A percentile compares a stretch with the other conserved stretches of the same genome.
Evolutionary conservation across 2,329 filamentous ascomycete genomes (phyloP).

Genomic region (Colletotrichum sp.): DNA sequence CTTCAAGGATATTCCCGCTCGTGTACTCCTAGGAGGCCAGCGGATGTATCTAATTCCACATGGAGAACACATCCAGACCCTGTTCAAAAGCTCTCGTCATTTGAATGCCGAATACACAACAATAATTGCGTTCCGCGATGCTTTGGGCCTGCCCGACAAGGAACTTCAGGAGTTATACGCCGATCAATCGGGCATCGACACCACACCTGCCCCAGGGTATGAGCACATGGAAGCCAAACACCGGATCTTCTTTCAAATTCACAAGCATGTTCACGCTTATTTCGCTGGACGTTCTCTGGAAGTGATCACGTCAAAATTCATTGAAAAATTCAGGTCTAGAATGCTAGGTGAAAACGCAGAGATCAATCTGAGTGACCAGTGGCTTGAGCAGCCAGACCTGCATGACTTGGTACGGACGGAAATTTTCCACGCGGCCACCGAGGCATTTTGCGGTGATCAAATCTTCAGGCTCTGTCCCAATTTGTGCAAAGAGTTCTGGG

Average conservation of each 20-base stretch:
- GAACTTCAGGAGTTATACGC: neutral
- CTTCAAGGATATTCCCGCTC: neutral
- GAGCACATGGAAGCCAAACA: neutral
- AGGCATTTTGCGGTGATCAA: neutral
- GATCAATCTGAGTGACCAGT: neutral
- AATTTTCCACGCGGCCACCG: neutral
- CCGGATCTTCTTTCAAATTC: neutral
- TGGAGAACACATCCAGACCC: neutral
- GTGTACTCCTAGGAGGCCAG: neutral
- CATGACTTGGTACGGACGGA: neutral
- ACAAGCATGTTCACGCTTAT: neutral
- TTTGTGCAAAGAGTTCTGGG: neutral
- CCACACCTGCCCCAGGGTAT: neutral
- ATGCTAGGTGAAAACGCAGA: neutral
- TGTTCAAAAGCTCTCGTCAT: neutral
- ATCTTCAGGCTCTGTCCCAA: neutral
- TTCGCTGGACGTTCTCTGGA: neutral
- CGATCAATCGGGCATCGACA: neutral
- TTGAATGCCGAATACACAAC: neutral
- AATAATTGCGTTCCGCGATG: neutral
- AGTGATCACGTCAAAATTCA: neutral
- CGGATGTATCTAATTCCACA: neutral
- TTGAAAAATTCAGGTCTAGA: neutral
- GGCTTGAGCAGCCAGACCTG: neutral
- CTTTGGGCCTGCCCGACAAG: neutral